Percentiles rank a stretch among this genome's conserved stretches.
Conservation (phyloP, 208 protist genomes). For the Zelonia costaricensis region DNA sequence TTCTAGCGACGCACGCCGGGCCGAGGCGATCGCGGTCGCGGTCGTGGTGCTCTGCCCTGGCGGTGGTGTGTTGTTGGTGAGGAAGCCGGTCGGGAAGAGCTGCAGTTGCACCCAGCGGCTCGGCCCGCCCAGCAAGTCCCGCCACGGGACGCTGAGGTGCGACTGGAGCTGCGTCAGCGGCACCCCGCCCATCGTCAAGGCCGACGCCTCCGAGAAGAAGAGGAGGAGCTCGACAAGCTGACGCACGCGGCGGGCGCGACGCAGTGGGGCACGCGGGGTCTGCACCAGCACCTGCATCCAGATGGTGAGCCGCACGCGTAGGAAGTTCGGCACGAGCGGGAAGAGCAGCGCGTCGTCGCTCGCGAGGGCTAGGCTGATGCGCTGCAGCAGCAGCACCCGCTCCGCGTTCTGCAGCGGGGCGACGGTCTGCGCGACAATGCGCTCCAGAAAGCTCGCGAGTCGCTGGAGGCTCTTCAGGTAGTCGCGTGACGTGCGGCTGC, state of each 20-base stretch:
- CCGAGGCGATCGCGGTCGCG: neutral
- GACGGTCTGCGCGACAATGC: slow-evolving; percentile 15
- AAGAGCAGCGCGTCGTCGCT: slow-evolving; percentile 58
- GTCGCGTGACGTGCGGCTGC: slow-evolving; percentile 55
- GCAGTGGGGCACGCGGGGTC: slow-evolving; percentile 28
- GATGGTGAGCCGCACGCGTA: slow-evolving; percentile 37
- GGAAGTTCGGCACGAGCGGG: slow-evolving; percentile 42
- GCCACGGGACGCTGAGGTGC: slow-evolving; percentile 38
- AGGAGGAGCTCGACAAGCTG: slow-evolving; percentile 54
- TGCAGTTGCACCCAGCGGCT: slow-evolving; percentile 26
- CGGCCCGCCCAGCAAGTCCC: slow-evolving; percentile 27
- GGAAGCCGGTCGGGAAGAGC: slow-evolving; percentile 15
- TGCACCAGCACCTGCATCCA: slow-evolving; percentile 42
- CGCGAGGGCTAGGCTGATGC: slow-evolving; percentile 38
- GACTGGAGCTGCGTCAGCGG: slow-evolving; percentile 25
- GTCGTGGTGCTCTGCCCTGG: too few relatives aligned
- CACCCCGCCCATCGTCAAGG: slow-evolving; percentile 24
- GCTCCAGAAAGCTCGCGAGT: slow-evolving; percentile 20
- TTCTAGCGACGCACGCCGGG: neutral
- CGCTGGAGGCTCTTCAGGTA: slow-evolving; percentile 41
- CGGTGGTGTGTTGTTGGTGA: too few relatives aligned
- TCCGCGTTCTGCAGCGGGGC: slow-evolving; percentile 14
- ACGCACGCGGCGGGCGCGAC: slow-evolving; percentile 31
- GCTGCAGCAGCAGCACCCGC: slow-evolving; percentile 37
- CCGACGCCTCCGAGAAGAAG: slow-evolving; percentile 53